phyloP scores from a whole-genome alignment of 179 eudicot species.

The Nepenthes alata region DNA sequence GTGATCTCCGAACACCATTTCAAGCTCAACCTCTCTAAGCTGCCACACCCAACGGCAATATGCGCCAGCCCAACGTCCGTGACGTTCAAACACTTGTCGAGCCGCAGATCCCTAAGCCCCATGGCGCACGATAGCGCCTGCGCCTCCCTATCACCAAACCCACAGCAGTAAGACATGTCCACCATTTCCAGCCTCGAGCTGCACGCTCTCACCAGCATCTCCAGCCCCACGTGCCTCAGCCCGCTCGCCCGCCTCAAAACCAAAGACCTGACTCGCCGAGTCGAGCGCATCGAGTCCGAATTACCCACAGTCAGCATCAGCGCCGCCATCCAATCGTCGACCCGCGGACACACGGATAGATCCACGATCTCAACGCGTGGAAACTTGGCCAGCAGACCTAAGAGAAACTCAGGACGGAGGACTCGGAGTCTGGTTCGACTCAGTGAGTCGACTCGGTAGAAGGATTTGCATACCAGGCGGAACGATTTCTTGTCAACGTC shows the following conservation, averaged over 20 bases:
- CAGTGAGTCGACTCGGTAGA: conserved; percentile 36
- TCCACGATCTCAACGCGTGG: conserved; percentile 30
- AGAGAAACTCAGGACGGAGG: conserved; percentile 39
- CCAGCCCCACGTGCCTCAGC: conserved; percentile 32
- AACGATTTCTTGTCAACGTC: conserved; percentile 38
- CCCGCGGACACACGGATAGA: conserved; percentile 52
- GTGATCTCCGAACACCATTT: conserved; percentile 75
- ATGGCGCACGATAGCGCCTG: conserved; percentile 35
- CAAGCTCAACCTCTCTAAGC: conserved; percentile 49
- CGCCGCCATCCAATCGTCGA: conserved; percentile 33
- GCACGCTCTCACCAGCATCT: conserved; percentile 28
- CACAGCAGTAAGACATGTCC: conserved; percentile 51
- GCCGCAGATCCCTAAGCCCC: conserved; percentile 33
- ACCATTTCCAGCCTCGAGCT: conserved; percentile 23
- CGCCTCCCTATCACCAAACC: conserved; percentile 55
- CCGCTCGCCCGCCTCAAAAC: conserved; percentile 33
- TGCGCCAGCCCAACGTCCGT: conserved; percentile 72
- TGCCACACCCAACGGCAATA: conserved; percentile 52
- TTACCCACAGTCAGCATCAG: conserved; percentile 10
- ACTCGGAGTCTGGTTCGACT: conserved; percentile 42
- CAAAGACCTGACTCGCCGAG: conserved; percentile 20
- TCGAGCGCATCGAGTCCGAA: conserved; percentile 8
- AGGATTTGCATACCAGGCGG: conserved; percentile 40
- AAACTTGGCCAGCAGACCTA: conserved; percentile 27
- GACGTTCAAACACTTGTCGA: conserved; percentile 48